These are phyloP conservation scores for Aspergillus costaricaensis DNA, from an alignment of 2,329 filamentous ascomycete species.

Conservation along the genomic window DNA sequence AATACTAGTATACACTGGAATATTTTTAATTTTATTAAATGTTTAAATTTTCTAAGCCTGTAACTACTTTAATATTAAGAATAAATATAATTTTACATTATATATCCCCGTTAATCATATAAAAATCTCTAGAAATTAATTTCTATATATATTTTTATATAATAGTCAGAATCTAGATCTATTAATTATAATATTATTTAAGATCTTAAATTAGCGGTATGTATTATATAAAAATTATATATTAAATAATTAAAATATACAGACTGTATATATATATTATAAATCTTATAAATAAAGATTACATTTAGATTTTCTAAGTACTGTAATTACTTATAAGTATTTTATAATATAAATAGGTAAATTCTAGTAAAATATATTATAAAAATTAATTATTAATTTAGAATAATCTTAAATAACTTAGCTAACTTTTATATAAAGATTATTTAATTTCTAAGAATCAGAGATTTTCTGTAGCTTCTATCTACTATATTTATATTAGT, in stretches of 20 bases:
- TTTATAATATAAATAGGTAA: not conserved
- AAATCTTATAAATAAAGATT: not conserved
- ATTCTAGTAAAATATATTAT: not conserved
- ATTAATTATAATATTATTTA: not conserved
- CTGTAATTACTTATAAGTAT: not conserved
- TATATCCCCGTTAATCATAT: no score
- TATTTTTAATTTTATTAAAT: no score
- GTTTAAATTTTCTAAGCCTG: no score
- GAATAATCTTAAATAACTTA: not conserved
- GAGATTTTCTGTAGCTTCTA: not conserved
- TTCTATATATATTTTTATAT: no score
- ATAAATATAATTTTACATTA: no score
- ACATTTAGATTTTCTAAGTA: not conserved
- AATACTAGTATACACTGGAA: no score
- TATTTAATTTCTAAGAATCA: not conserved
- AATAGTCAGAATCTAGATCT: not conserved
- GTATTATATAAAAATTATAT: not conserved
- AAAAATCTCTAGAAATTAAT: no score
- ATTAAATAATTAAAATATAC: not conserved
- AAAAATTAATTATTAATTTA: not conserved
- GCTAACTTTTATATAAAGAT: not conserved
- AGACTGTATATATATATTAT: not conserved
- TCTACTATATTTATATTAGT: not conserved
- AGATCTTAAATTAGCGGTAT: not conserved
- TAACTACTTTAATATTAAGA: no score